Evolutionary conservation across 1,139 yeast genomes (phyloP).

Genomic region (Taiozyma sp.): DNA sequence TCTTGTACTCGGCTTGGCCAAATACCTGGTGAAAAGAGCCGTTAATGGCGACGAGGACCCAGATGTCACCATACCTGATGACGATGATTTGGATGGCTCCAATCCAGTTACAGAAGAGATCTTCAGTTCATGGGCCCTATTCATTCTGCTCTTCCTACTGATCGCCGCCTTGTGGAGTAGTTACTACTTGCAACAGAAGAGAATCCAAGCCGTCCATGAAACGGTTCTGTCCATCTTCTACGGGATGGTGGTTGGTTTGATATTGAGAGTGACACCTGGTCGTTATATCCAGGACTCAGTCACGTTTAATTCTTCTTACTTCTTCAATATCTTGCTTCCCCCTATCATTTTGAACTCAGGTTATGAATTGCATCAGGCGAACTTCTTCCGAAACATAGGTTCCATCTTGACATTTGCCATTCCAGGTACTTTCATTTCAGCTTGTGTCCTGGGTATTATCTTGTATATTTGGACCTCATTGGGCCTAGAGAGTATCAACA

Average conservation of each 20-base stretch:
- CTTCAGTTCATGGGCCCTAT: constrained; percentile 95
- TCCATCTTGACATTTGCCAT: constrained; percentile 93
- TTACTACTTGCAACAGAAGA: constrained; percentile 83
- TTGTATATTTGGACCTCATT: constrained; percentile 85
- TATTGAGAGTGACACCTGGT: constrained; percentile 88
- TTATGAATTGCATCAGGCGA: constrained; percentile 91
- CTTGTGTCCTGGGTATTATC: constrained; percentile 82
- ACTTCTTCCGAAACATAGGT: constrained; percentile 88
- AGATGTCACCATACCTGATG: constrained; percentile 35
- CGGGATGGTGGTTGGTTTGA: constrained; percentile 93
- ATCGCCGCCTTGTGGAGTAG: constrained; percentile 94
- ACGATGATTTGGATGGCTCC: constrained; percentile 58
- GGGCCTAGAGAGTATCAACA: constrained; percentile 81
- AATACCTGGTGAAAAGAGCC: constrained; percentile 20
- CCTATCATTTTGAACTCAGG: constrained; percentile 97
- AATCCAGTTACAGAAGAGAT: constrained; percentile 96
- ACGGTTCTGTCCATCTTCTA: constrained; percentile 93
- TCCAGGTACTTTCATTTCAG: constrained; percentile 92
- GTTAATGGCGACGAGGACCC: constrained; percentile 18
- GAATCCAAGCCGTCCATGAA: constrained; percentile 93
- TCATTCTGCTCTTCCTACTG: constrained; percentile 72
- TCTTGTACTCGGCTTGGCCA: constrained; percentile 13
- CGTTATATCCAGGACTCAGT: constrained; percentile 97
- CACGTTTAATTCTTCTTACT: constrained; percentile 89
- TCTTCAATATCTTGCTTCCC: constrained; percentile 89